phyloP scores from a whole-genome alignment of 169 alveolate species.

The Eimeria zaria region DNA sequence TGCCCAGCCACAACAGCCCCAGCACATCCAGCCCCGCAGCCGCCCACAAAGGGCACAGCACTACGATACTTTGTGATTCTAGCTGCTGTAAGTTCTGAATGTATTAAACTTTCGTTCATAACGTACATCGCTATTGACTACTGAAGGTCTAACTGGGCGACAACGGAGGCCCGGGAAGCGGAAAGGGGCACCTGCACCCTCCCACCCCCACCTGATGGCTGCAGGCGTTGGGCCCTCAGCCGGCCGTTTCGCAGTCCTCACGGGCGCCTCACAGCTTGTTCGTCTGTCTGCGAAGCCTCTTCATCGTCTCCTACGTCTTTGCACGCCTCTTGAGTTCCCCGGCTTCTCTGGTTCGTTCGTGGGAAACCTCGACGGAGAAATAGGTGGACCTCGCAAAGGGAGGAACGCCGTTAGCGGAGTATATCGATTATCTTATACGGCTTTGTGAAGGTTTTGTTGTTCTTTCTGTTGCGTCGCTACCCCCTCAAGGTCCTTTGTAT shows the following conservation, averaged over 20 bases:
- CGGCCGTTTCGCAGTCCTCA: conserved; percentile 26
- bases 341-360: neutral
- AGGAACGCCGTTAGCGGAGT: neutral
- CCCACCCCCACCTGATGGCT: conserved; percentile 76
- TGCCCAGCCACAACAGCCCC: conserved; percentile 55
- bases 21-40: conserved; percentile 73
- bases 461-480: neutral
- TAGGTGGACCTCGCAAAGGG: conserved; percentile 10
- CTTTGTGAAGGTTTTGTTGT: neutral
- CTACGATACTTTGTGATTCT: conserved; percentile 10
- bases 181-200: conserved; percentile 53
- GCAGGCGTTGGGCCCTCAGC: conserved; percentile 27
- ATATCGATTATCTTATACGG: neutral
- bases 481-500: neutral
- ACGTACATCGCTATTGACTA: neutral
- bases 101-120: neutral
- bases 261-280: neutral
- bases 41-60: conserved; percentile 63
- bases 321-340: neutral
- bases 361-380: neutral
- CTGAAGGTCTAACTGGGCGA: neutral
- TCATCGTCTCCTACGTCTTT: neutral
- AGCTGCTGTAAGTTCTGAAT: neutral
- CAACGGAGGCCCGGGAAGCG: conserved; percentile 53
- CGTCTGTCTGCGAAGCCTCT: neutral